Base-by-base conservation (phyloP, 2,329 filamentous ascomycete genomes). In the Aspergillus novofumigatus region DNA sequence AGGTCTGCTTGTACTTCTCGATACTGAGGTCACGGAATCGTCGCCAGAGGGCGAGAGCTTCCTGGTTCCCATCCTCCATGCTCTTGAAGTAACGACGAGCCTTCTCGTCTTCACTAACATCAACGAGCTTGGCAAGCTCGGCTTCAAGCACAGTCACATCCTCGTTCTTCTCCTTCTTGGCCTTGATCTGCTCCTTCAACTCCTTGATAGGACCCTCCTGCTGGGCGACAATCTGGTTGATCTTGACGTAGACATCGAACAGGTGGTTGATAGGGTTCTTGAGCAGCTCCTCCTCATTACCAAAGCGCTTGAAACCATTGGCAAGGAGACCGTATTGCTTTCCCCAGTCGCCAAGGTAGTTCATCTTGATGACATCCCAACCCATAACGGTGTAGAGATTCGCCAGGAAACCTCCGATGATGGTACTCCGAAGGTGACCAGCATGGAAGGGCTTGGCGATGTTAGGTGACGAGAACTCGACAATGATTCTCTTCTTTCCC, bases 311-410 rank as follows among this genome's bases (percentile, higher is more conserved):
- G 68, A 84, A 88, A 1, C 85, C 85, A 56, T 86, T 81, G 9
- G 83, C 84, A 52, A 86, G 73, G 35, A 88, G 77, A 65, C 85
- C 85, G 59, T 86, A 87, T 70, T 87, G 85, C 77, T 86, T 87
- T 52, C 85, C 85, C 85, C 85, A 88, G 67, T 88, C 85, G 59
- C 85, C 85, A 4, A 87, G 79, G 70, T 87, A 87, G 74, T 88
- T 87, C 81, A 87, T 83, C 58, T 82, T 80, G 51, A 82, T 73
- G 2, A 86, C 83, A 14, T 86, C 80, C 83, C 84, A 86, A 53
- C 85, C 85, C 61, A 83, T 80, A 44, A 80, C 76, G 55, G 82
- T 79, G 70, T 85, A 84, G 10, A 87, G 72, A 66, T 87, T 87
- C 14, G 83, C 77, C 28, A 87, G 73, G 72, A 87, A 88, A 56